These are phyloP conservation scores for Lactarius akahatsu DNA, from an alignment of 768 basidiomycete species.

Conservation along the genomic window DNA sequence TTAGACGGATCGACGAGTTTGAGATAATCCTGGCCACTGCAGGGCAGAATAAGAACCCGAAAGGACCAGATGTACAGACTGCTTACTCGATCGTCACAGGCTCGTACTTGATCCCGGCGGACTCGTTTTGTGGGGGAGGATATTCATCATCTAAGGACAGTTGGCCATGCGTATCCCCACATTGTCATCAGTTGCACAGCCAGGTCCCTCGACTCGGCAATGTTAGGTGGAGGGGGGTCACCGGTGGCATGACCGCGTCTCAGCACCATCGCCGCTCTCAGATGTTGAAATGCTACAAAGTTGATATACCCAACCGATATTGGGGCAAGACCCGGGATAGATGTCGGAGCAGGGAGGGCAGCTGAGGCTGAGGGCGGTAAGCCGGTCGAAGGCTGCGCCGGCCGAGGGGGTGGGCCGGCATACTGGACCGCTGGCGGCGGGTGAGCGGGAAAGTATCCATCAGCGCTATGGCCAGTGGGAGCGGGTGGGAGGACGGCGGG, in stretches of 20 bases:
- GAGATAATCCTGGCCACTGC: constrained; percentile 28
- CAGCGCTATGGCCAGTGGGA: not conserved
- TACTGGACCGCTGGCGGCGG: not conserved
- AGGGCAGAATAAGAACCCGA: not conserved
- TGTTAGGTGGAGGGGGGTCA: constrained; percentile 27
- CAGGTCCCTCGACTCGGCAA: constrained; percentile 25
- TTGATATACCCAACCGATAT: constrained; percentile 25
- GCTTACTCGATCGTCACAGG: constrained; percentile 25
- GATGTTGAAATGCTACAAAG: constrained; percentile 21
- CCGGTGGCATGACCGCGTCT: constrained; percentile 33
- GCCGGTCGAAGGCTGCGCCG: constrained; percentile 1
- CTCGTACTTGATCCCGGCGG: constrained; percentile 27
- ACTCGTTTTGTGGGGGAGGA: constrained; percentile 23
- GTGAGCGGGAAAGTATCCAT: constrained; percentile 3
- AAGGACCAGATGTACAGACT: not conserved
- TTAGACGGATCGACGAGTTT: constrained; percentile 23
- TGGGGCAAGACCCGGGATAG: constrained; percentile 21
- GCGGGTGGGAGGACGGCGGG: constrained; percentile 5
- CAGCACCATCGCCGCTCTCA: constrained; percentile 15
- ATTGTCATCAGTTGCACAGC: constrained; percentile 37
- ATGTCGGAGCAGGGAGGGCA: constrained; percentile 14
- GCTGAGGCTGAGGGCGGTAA: not conserved
- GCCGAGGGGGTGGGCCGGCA: not conserved
- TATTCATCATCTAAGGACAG: constrained; percentile 43
- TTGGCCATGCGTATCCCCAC: constrained; percentile 45